Percentiles rank a stretch among this genome's conserved stretches.
Conservation (phyloP, 441 rosid species). For the Isatis lusitanica region DNA sequence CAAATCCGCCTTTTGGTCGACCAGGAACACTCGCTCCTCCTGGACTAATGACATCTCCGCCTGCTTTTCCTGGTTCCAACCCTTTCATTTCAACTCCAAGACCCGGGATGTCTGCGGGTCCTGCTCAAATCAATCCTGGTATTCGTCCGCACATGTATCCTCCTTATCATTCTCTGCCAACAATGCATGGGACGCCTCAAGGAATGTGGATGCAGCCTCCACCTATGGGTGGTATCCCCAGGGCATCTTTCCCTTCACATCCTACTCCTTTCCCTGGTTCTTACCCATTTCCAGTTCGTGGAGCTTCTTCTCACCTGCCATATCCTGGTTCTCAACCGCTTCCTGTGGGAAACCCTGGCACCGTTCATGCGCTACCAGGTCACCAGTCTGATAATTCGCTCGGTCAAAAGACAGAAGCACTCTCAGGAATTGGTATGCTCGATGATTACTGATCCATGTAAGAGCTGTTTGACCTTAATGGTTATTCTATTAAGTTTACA, state of each 20-base stretch:
- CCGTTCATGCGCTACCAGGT: slow-evolving; percentile 40
- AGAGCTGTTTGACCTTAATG: slow-evolving; percentile 58
- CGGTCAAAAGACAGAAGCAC: slow-evolving; percentile 50
- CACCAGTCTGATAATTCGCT: slow-evolving; percentile 43
- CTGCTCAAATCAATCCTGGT: slow-evolving; percentile 48
- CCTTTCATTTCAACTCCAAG: slow-evolving; percentile 46
- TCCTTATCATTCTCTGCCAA: slow-evolving; percentile 58
- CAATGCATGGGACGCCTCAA: slow-evolving; percentile 62
- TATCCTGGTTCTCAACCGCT: slow-evolving; percentile 70
- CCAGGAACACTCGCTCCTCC: slow-evolving; percentile 48
- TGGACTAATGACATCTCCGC: slow-evolving; percentile 44
- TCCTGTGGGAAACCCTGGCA: slow-evolving; percentile 49
- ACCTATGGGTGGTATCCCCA: slow-evolving; percentile 60
- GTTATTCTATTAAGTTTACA: slow-evolving; percentile 36
- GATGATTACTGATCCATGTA: slow-evolving; percentile 67
- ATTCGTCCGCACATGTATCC: slow-evolving; percentile 66
- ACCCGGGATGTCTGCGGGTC: slow-evolving; percentile 43
- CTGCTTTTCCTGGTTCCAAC: slow-evolving; percentile 47
- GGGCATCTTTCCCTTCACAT: slow-evolving; percentile 63
- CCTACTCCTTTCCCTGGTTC: slow-evolving; percentile 61
- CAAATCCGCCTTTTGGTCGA: slow-evolving; percentile 45
- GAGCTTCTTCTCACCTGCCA: slow-evolving; percentile 46
- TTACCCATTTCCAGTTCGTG: slow-evolving; percentile 57
- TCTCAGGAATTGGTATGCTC: slow-evolving; percentile 85
- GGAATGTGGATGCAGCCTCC: slow-evolving; percentile 85